phyloP scores from a whole-genome alignment of 2,329 filamentous ascomycete species.

The Magnaporthiopsis incrustans region DNA sequence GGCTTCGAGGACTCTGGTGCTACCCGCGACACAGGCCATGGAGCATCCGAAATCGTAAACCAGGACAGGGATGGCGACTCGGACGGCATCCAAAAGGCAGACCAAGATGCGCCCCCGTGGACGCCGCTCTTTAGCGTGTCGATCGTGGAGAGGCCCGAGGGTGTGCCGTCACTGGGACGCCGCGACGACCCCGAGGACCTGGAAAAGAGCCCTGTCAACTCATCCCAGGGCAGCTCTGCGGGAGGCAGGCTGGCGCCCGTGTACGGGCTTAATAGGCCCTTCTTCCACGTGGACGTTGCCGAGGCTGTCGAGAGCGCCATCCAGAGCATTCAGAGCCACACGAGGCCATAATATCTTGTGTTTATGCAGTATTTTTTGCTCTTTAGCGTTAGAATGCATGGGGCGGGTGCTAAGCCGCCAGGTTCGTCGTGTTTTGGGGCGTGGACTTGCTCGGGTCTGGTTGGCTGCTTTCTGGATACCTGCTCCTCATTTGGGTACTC shows the following conservation, averaged over 20 bases:
- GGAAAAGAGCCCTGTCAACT: conserved; percentile 1
- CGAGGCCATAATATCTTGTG: neutral
- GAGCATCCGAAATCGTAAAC: neutral
- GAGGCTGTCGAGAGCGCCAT: conserved; percentile 31
- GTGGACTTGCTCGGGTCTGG: neutral
- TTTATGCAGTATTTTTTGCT: no score
- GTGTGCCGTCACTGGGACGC: neutral
- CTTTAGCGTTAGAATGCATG: neutral
- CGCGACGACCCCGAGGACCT: neutral
- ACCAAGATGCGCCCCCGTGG: neutral
- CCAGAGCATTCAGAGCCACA: conserved; percentile 5
- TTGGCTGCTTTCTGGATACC: neutral
- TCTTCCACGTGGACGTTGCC: conserved; percentile 38
- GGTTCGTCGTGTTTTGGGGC: no score
- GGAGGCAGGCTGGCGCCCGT: conserved; percentile 20
- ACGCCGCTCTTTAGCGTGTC: conserved; percentile 6
- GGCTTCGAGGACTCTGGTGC: conserved; percentile 32
- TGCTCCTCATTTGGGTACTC: neutral
- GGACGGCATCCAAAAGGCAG: neutral
- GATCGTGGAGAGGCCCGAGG: conserved; percentile 1
- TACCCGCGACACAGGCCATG: no score
- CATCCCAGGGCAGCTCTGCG: neutral
- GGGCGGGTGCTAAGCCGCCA: no score
- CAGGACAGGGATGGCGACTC: conserved; percentile 2
- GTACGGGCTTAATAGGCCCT: conserved; percentile 34